Base-by-base conservation (phyloP, 257 asterid genomes). In the Solanum tarapatanum region DNA sequence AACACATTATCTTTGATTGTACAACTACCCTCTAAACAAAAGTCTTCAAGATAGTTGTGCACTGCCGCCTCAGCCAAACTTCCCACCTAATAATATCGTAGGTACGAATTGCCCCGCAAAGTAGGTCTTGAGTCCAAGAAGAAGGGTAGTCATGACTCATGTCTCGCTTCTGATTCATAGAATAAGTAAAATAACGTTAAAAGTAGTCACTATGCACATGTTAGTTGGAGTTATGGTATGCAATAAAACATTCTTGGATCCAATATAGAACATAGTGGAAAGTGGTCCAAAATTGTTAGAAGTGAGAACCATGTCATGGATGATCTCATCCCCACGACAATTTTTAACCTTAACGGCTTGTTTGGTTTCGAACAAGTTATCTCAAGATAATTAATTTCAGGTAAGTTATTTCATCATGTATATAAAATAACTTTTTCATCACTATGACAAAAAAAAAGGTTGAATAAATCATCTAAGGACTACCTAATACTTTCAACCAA, bases 271-370 rank as follows among this genome's bases (percentile, higher is more conserved):
- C 35, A 26, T 28, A 30, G 69, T 80, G 85, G 68, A 80, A 35
- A 28, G 85, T 80, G 85, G 69, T 80, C 69, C 69, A 80, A 80
- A 45, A 28, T 80, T 28, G 41, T 45, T 43, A 80, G 19, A 14
- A 80, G 85, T 80, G 85, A 80, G 28, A 28, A 30, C 28, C 85
- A 45, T 80, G 85, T 80, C 85, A 80, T 80, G 68, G 85, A 80
- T 80, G 85, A 80, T 80, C 85, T 80, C 85, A 80, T 28, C 11
- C 85, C 23, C 41, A 19, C 85, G 32, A 80, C 68, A 5, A 45
- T 41, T 3, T 79, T 45, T 16, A 45, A 45, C 85, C 68, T n/a
- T 10, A 79, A 43, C 0, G 1, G n/a, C 0, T 51, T 51, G 4
- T 6, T 51, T 17, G 10, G 62, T 51, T 51, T 0, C 0, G 9